Conservation (phyloP, 1,284 basidiomycete species). For the Cryptococcus sp. region DNA sequence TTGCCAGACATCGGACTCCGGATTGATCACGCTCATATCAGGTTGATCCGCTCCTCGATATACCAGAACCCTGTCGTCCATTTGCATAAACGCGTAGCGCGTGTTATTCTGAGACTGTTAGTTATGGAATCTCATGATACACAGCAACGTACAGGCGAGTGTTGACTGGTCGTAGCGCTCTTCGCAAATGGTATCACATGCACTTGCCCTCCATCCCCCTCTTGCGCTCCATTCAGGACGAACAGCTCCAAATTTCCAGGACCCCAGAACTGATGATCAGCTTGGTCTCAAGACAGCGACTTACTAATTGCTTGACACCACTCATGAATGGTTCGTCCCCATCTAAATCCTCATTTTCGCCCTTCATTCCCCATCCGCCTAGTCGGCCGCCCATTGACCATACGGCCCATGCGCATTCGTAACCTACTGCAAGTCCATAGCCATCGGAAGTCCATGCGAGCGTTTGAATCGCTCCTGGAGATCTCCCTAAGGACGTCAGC, state of each 20-base stretch:
- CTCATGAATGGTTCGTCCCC: slow-evolving; percentile 76
- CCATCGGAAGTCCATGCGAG: slow-evolving; percentile 94
- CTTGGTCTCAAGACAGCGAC: slow-evolving; percentile 5
- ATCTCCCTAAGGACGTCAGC: slow-evolving; percentile 25
- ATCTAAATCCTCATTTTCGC: slow-evolving; percentile 26
- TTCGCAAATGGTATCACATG: slow-evolving; percentile 91
- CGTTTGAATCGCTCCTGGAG: slow-evolving; percentile 65
- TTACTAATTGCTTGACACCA: slow-evolving; percentile 52
- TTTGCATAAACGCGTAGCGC: slow-evolving; percentile 86
- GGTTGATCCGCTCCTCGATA: slow-evolving; percentile 96
- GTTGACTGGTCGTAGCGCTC: slow-evolving; percentile 85
- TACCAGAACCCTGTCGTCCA: slow-evolving; percentile 91
- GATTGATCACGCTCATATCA: slow-evolving; percentile 96
- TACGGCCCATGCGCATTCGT: slow-evolving; percentile 82
- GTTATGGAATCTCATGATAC: not conserved
- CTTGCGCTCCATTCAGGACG: slow-evolving; percentile 50
- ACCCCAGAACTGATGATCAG: slow-evolving; percentile 69
- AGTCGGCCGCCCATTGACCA: slow-evolving; percentile 88
- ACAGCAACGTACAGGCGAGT: slow-evolving; percentile 65
- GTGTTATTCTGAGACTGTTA: slow-evolving; percentile 33
- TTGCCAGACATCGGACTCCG: slow-evolving; percentile 98
- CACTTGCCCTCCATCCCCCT: slow-evolving; percentile 56
- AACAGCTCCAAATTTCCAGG: slow-evolving; percentile 84
- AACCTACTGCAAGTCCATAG: slow-evolving; percentile 93
- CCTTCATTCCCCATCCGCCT: slow-evolving; percentile 56